Percentiles rank a stretch among this genome's conserved stretches.
phyloP scores from a whole-genome alignment of 2,329 filamentous ascomycete genomes.

The Arthrobotrys sphaeroides region DNA sequence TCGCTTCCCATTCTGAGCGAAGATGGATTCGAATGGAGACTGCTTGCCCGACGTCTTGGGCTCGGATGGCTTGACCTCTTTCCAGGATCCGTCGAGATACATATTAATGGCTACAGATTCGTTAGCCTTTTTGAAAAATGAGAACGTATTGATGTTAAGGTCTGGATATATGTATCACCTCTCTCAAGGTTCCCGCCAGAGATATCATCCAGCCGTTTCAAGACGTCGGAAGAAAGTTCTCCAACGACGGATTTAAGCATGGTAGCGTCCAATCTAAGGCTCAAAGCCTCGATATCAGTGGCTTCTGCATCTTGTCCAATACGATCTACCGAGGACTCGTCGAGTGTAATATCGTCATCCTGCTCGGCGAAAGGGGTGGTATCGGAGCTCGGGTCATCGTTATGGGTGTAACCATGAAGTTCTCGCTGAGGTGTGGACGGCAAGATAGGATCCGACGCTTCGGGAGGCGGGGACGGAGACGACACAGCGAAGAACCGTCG shows the following conservation, averaged over 20 bases:
- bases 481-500: conserved; percentile 49
- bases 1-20: conserved; percentile 68
- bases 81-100: conserved; percentile 76
- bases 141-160: background rate
- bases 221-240: conserved; percentile 65
- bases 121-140: conserved; percentile 2
- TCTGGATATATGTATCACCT: conserved; percentile 61
- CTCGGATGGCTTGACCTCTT: conserved; percentile 64
- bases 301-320: conserved; percentile 3
- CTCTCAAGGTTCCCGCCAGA: conserved; percentile 70
- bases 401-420: conserved; percentile 4
- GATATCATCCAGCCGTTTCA: conserved; percentile 66
- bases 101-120: conserved; percentile 57
- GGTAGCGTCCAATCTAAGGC: conserved; percentile 66
- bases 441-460: conserved; percentile 47
- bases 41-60: conserved; percentile 68
- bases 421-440: conserved; percentile 44
- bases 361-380: conserved; percentile 34
- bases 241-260: conserved; percentile 71
- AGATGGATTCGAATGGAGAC: conserved; percentile 72
- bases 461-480: conserved; percentile 37
- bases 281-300: conserved; percentile 57
- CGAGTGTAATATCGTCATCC: conserved; percentile 11
- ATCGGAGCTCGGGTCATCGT: conserved; percentile 27
- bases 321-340: conserved; percentile 1